Conservation (phyloP, 1,139 yeast species). For the Geotrichum candidum region DNA sequence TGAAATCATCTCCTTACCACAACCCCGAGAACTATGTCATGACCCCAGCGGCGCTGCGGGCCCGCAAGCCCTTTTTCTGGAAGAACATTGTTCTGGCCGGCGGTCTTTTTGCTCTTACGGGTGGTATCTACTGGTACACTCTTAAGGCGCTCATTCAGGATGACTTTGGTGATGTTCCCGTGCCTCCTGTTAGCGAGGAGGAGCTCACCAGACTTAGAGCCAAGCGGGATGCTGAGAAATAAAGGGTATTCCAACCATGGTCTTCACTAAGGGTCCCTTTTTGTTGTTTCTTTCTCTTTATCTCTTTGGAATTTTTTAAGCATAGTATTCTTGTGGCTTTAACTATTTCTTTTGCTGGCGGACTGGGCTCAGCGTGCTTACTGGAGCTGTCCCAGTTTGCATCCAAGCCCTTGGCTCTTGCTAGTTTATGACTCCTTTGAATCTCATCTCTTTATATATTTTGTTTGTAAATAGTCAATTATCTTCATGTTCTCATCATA, state of each 20-base stretch:
- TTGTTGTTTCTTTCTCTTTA: background rate
- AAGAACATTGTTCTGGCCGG: conserved; percentile 62
- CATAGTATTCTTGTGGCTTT: background rate
- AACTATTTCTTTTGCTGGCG: background rate
- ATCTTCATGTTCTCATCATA: background rate
- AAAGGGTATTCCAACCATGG: background rate
- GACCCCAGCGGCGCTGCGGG: conserved; percentile 91
- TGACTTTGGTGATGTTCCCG: conserved; percentile 84
- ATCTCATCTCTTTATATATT: background rate
- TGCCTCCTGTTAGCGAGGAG: conserved; percentile 81
- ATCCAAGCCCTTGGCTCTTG: too few relatives aligned
- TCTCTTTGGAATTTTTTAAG: background rate
- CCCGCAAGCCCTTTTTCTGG: conserved; percentile 79
- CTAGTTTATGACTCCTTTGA: too few relatives aligned
- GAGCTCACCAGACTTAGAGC: conserved; percentile 55
- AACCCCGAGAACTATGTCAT: conserved; percentile 76
- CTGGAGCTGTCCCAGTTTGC: too few relatives aligned
- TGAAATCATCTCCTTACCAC: conserved; percentile 48
- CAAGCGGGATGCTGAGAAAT: conserved; percentile 15
- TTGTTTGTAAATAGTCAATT: background rate
- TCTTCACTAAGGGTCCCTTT: background rate
- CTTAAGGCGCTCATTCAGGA: conserved; percentile 67
- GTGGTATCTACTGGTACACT: conserved; percentile 47
- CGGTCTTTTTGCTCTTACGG: conserved; percentile 53
- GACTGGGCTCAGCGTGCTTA: too few relatives aligned